Percentiles rank a stretch among this genome's conserved stretches.
Evolutionary conservation across 1,284 basidiomycete species (phyloP).

Genomic region (Phaffia rhodozyma): DNA sequence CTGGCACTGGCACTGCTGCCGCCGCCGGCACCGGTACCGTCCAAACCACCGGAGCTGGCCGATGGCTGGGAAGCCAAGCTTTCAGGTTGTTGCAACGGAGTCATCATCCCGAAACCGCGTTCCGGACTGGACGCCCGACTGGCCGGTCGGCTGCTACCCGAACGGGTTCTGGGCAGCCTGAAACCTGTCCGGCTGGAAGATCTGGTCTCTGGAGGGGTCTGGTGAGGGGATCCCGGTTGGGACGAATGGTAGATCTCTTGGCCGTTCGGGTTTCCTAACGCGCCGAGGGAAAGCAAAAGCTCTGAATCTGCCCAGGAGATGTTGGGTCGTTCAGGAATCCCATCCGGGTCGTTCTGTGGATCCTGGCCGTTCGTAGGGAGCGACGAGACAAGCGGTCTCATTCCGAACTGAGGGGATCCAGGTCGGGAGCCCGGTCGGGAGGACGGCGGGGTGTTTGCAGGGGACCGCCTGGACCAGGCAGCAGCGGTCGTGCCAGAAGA

Average conservation of each 20-base stretch:
- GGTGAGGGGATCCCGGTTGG: constrained; percentile 25
- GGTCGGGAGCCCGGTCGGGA: constrained; percentile 33
- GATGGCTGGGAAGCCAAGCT: neutral
- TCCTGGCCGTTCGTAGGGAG: constrained; percentile 5
- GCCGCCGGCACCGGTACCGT: neutral
- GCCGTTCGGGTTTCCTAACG: constrained; percentile 20
- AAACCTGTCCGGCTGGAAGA: constrained; percentile 28
- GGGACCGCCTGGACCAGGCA: constrained; percentile 23
- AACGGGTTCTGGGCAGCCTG: constrained; percentile 32
- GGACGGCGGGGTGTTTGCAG: constrained; percentile 20
- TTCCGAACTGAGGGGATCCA: constrained; percentile 27
- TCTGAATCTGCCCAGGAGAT: constrained; percentile 73
- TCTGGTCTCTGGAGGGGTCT: constrained; percentile 32
- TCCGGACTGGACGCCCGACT: constrained; percentile 40
- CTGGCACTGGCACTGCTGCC: neutral
- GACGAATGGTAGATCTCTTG: constrained; percentile 22
- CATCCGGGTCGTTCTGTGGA: constrained; percentile 21
- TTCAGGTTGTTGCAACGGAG: neutral
- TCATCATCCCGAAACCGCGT: constrained; percentile 17
- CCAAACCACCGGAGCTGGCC: neutral
- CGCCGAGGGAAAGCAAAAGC: constrained; percentile 53
- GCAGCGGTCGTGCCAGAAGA: constrained; percentile 25
- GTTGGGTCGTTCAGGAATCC: constrained; percentile 36
- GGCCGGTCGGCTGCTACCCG: constrained; percentile 35
- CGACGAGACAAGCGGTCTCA: constrained; percentile 28